Evolutionary conservation across 1,284 basidiomycete species (phyloP), one percentile per base, ranked within the genome.

Genomic region (Hypsizygus ulmarius): DNA sequence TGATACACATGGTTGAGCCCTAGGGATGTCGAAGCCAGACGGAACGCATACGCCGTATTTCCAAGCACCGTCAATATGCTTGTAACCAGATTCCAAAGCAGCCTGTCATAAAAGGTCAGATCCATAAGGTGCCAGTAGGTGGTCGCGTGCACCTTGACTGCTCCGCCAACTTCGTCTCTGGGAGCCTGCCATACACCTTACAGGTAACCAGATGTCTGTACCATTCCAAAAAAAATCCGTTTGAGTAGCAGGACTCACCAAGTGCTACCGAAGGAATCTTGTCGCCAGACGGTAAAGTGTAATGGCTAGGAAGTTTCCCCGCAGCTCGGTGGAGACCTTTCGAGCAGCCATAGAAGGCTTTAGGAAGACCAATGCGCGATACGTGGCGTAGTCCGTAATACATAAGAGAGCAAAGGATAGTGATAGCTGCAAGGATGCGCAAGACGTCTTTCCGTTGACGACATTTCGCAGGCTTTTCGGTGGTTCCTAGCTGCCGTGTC

Each of bases 1-100:
- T 82, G 57, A n/a, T 25, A 38, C 10, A n/a, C 32, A n/a, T 39
- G 14, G 50, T 10, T n/a, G 27, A 27, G 30, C 21, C 25, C 39
- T 25, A 28, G 18, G n/a, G 12, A 25, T 32, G 45, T 18, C 39
- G 37, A 12, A 30, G 21, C 28, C 38, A 18, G 21, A 14, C 39
- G 29, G 18, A 38, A 29, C 12, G 43, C 16, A 58, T 56, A 79
- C 81, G 35, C 74, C 60, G 58, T 90, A 90, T 39, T 77, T 74
- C 77, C 82, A 84, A 30, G 87, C 89, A 30, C 77, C 83, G 60
- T 92, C 89, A 44, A 93, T 84, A 64, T 91, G 87, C 51, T 81
- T 74, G 62, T 87, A 89, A 0, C 86, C 82, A 6, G 73, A 65
- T 19, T 72, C 66, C 49, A 86, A 62, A 2, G 82, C 84, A 5